These are phyloP conservation scores for Gaertneriomyces semiglobifer DNA, from an alignment of 192 early-diverging fungal species.

Conservation along the genomic window DNA sequence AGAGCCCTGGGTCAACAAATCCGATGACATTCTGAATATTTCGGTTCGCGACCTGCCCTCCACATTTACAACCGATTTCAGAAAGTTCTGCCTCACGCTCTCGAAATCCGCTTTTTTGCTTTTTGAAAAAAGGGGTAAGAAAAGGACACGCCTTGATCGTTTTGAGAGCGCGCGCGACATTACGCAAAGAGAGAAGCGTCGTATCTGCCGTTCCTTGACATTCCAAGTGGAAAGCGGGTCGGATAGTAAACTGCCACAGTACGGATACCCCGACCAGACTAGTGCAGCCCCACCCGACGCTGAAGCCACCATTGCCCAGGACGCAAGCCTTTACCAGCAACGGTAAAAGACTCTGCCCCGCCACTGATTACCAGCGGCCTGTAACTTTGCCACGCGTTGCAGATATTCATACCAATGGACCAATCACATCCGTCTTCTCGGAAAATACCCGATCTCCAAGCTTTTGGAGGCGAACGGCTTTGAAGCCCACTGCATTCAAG, in stretches of 20 bases:
- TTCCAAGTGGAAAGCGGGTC: conserved; percentile 5
- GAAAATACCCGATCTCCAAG: too few species aligned
- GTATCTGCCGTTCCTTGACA: conserved; percentile 3
- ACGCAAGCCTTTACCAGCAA: conserved; percentile 3
- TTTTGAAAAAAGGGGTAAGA: conserved; percentile 2
- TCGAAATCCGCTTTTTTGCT: conserved; percentile 2
- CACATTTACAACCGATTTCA: conserved; percentile 4
- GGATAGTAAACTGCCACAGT: conserved; percentile 6
- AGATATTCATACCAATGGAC: conserved; percentile 2
- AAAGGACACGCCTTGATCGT: conserved; percentile 2
- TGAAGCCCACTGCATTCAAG: too few species aligned
- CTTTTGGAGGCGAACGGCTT: too few species aligned
- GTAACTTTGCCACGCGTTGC: conserved; percentile 3
- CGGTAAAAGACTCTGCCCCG: conserved; percentile 3
- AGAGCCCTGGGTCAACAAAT: conserved; percentile 1
- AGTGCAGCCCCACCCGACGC: conserved; percentile 5
- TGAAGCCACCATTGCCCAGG: conserved; percentile 5
- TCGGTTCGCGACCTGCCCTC: conserved; percentile 3
- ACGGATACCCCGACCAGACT: conserved; percentile 4
- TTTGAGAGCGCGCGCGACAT: too few species aligned
- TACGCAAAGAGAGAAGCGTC: too few species aligned
- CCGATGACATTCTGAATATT: conserved; percentile 6
- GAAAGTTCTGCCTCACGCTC: neutral
- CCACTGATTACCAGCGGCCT: conserved; percentile 4
- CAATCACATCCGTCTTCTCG: too few species aligned